phyloP scores from a whole-genome alignment of 208 protist species.

The Phytomonas sp. region DNA sequence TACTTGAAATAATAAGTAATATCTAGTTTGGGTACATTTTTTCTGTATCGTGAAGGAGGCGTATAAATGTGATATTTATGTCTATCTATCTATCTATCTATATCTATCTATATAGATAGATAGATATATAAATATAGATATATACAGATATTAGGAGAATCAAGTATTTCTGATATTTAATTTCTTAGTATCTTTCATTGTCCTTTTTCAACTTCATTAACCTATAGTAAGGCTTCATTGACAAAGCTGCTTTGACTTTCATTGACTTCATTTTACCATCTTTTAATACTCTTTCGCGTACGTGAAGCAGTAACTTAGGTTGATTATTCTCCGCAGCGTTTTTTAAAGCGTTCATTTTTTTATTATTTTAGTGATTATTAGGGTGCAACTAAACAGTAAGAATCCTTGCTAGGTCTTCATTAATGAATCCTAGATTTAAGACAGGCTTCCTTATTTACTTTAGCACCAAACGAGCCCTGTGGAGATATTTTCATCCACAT shows the following conservation, averaged over 20 bases:
- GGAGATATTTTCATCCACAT: not conserved
- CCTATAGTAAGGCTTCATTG: not conserved
- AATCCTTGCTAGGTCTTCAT: not conserved
- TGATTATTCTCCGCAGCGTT: not conserved
- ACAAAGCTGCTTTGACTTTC: not conserved
- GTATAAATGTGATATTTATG: slow-evolving; percentile 6
- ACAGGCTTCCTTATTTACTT: not conserved
- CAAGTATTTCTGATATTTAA: not conserved
- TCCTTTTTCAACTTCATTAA: not conserved
- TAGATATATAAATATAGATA: slow-evolving; percentile 12
- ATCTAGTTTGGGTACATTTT: not conserved
- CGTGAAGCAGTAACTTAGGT: not conserved
- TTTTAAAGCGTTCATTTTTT: not conserved
- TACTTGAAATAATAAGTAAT: not conserved
- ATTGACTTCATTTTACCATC: not conserved
- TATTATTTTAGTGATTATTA: not conserved
- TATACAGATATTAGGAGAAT: not conserved
- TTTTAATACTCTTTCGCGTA: not conserved
- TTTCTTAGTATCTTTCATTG: not conserved
- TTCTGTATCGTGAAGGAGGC: not conserved
- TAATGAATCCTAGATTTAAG: not conserved
- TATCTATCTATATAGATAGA: slow-evolving; percentile 8
- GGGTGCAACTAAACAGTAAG: not conserved
- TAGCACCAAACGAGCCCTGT: not conserved
- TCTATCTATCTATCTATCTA: not conserved